These are phyloP conservation scores for Phytophthora agathidicida DNA, from an alignment of 352 stramenopile species.

Conservation along the genomic window DNA sequence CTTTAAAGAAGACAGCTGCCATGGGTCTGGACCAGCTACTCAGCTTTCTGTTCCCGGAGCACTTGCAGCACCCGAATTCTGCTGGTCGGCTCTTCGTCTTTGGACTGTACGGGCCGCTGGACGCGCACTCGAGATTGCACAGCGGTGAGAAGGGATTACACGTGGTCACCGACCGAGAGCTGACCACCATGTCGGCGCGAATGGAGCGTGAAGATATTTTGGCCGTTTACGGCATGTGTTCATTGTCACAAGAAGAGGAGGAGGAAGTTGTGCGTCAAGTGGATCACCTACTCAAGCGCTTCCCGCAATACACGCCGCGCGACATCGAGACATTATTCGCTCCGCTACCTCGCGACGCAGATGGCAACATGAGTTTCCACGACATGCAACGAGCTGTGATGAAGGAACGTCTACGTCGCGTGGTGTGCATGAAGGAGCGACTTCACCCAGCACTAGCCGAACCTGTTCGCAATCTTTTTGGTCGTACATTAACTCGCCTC, in stretches of 20 bases:
- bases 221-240: slow-evolving; percentile 69
- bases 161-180: slow-evolving; percentile 74
- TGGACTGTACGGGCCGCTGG: slow-evolving; percentile 78
- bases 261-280: slow-evolving; percentile 81
- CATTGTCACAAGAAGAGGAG: slow-evolving; percentile 68
- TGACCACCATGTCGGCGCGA: slow-evolving; percentile 76
- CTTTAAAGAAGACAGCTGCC: slow-evolving; percentile 15
- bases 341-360: slow-evolving; percentile 37
- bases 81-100: slow-evolving; percentile 83
- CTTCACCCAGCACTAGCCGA: slow-evolving; percentile 55
- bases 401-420: slow-evolving; percentile 62
- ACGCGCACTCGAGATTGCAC: slow-evolving; percentile 55
- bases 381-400: slow-evolving; percentile 75
- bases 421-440: slow-evolving; percentile 76
- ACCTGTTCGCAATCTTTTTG: slow-evolving; percentile 59
- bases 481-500: slow-evolving; percentile 47
- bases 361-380: slow-evolving; percentile 77
- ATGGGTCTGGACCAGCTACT: slow-evolving; percentile 69
- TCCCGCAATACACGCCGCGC: slow-evolving; percentile 65
- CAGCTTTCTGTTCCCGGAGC: slow-evolving; percentile 76
- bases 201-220: slow-evolving; percentile 87
- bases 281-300: slow-evolving; percentile 64
- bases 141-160: slow-evolving; percentile 66
- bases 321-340: slow-evolving; percentile 73
- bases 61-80: slow-evolving; percentile 81